Conservation (phyloP, 805 yeast genomes). For the Saturnispora saitoi region DNA sequence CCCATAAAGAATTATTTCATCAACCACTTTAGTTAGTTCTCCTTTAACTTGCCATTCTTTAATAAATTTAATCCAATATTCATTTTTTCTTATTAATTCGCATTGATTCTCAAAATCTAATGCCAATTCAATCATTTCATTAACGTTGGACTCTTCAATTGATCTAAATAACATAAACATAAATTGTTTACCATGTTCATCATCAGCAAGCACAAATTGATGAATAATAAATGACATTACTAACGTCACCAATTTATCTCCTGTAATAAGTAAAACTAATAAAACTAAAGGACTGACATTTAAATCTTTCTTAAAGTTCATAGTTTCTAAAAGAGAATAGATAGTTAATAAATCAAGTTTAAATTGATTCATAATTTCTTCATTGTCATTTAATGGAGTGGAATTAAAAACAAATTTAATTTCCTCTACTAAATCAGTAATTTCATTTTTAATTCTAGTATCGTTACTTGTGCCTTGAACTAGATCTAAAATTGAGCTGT, state of each 20-base stretch:
- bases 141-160: conserved; percentile 1
- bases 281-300: not conserved
- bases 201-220: not conserved
- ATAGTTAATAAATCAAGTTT: not conserved
- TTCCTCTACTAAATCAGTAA: not conserved
- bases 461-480: not conserved
- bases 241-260: conserved; percentile 1
- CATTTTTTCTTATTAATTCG: not conserved
- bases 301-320: not conserved
- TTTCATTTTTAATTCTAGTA: not conserved
- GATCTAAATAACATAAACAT: conserved; percentile 1
- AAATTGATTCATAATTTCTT: not conserved
- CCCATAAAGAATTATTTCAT: conserved; percentile 6
- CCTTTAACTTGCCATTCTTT: not conserved
- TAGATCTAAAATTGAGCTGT: not conserved
- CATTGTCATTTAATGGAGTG: not conserved
- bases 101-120: not conserved
- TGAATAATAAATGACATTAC: conserved; percentile 3
- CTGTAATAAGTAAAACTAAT: not conserved
- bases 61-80: conserved; percentile 1
- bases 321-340: conserved; percentile 1
- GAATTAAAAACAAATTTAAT: not conserved
- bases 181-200: not conserved
- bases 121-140: not conserved
- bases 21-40: not conserved